phyloP scores from a whole-genome alignment of 768 basidiomycete species.

The Holtermanniella nyarrowii region DNA sequence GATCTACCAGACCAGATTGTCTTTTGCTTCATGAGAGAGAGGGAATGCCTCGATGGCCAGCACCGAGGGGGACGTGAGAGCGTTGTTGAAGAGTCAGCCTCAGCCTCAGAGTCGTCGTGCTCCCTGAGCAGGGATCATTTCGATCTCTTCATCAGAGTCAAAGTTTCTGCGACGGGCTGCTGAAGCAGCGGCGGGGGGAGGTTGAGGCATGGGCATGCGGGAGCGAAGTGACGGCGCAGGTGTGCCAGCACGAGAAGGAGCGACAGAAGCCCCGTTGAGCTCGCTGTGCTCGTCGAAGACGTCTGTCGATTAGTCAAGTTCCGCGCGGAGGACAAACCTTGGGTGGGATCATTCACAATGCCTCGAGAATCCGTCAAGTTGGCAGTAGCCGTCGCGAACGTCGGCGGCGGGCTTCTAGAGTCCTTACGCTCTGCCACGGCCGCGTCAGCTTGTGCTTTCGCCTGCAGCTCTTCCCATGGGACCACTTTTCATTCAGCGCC shows the following conservation, averaged over 20 bases:
- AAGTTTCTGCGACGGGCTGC: conserved; percentile 5
- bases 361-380: conserved; percentile 52
- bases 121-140: conserved; percentile 31
- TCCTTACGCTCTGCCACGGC: conserved; percentile 29
- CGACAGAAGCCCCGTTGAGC: conserved; percentile 10
- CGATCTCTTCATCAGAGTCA: conserved; percentile 18
- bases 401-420: conserved; percentile 29
- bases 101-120: no score
- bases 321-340: conserved; percentile 15
- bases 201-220: conserved; percentile 1
- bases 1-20: no score
- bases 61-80: no score
- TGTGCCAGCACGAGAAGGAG: conserved; percentile 17
- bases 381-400: conserved; percentile 40
- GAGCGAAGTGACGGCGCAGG: conserved; percentile 10
- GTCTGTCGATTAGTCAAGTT: conserved; percentile 11
- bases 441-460: conserved; percentile 36
- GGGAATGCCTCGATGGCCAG: no score
- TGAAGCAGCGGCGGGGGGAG: not conserved
- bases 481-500: conserved; percentile 44
- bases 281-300: conserved; percentile 38
- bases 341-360: conserved; percentile 42
- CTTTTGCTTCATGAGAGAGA: no score
- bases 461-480: conserved; percentile 56
- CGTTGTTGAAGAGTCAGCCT: no score